Evolutionary conservation across 495 filamentous ascomycete species (phyloP), one percentile per base, ranked within the genome.

Genomic region (Thermothielavioides terrestris): DNA sequence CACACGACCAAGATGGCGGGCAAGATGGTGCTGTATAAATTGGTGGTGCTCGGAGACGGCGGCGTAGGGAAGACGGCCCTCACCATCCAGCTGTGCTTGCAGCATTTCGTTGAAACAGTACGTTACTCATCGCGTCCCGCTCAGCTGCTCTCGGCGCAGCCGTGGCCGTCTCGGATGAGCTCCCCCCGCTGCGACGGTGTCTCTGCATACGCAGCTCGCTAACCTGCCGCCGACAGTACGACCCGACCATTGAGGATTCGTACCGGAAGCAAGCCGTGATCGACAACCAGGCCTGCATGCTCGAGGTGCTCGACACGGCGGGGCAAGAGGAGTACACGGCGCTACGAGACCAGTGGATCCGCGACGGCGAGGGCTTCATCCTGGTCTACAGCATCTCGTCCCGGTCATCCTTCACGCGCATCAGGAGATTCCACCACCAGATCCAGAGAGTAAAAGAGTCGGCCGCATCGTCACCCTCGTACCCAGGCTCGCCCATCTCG

Each of bases 251-350:
- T 61, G 92, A 98, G 69, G 73, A 98, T 59, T 96, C 91, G 14
- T 98, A 98, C 68, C 82, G 92, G 55, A 97, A 96, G 73, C 94
- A 97, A 71, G 90, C 95, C 48, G 91, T 96, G 53, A 97, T 97
- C 65, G 92, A 98, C 67, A 80, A 83, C 50, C 88, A 94, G 63
- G 86, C 92, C 18, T 96, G 92, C 74, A 97, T 98, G 92, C 79
- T 97, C 59, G 92, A 98, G 71, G 91, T 97, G 31, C 78, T 98
- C 51, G 92, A 98, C 73, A 98, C 94, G 26, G 92, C 92, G 27
- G 92, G 92, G n/a, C 94, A 98, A 69, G 92, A 98, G 71, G 92
- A 98, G 70, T 98, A 98, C 68, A 97, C 90, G 46, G 92, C 94
- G 31, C 74, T 97, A 60, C 78, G 92, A 57, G 92, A 98, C 65